A percentile compares a stretch with the other conserved stretches of the same genome.
Evolutionary conservation across 805 yeast species (phyloP).

Genomic region (Teunomyces pallodes): DNA sequence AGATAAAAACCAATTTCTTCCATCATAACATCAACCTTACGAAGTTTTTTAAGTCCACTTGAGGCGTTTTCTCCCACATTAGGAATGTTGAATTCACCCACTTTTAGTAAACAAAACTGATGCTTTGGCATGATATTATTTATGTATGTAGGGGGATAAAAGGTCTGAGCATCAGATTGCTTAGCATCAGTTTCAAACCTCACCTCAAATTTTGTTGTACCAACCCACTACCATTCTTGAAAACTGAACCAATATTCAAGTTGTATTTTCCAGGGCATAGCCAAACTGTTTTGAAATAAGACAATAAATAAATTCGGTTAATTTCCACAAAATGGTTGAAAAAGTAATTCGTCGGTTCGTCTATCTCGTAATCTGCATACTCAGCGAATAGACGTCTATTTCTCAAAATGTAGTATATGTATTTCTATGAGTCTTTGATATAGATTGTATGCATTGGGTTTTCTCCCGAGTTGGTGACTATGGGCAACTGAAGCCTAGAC

Average conservation of each 20-base stretch:
- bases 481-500: conserved; percentile 24
- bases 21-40: conserved; percentile 43
- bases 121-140: conserved; percentile 55
- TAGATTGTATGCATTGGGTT: conserved; percentile 24
- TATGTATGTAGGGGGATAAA: conserved; percentile 57
- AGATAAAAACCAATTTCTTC: conserved; percentile 56
- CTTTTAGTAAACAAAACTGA: conserved; percentile 47
- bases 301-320: conserved; percentile 48
- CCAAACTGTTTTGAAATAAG: conserved; percentile 44
- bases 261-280: conserved; percentile 50
- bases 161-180: conserved; percentile 31
- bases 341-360: conserved; percentile 46
- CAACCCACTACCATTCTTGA: conserved; percentile 52
- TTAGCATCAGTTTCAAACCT: conserved; percentile 26
- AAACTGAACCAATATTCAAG: conserved; percentile 48
- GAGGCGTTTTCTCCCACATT: conserved; percentile 4
- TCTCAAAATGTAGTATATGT: conserved; percentile 48
- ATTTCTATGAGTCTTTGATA: conserved; percentile 54
- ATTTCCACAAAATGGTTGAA: conserved; percentile 47
- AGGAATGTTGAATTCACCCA: conserved; percentile 48
- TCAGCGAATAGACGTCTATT: conserved; percentile 56
- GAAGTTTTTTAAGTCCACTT: conserved; percentile 18
- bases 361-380: conserved; percentile 40
- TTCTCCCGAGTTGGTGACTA: conserved; percentile 11
- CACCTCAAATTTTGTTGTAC: conserved; percentile 55